Conservation (phyloP, 306 rosid species). For the Lathyrus tuberosus region DNA sequence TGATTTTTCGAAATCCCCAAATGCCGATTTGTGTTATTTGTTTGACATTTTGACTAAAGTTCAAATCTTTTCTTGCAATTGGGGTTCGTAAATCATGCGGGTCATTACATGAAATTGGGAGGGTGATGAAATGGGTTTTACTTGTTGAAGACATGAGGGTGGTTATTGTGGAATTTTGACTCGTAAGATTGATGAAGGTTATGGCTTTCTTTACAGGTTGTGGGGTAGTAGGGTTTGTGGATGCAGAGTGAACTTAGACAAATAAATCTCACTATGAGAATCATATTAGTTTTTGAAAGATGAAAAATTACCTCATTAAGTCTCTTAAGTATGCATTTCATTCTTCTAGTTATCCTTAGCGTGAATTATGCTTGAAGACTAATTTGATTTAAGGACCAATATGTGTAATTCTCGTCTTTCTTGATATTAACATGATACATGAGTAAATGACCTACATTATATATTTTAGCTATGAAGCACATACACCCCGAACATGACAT, state of each 20-base stretch:
- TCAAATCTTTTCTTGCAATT: not conserved
- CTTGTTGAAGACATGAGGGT: not conserved
- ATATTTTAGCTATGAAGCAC: not conserved
- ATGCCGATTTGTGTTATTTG: constrained; percentile 17
- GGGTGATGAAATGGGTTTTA: not conserved
- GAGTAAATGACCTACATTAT: not conserved
- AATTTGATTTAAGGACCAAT: constrained; percentile 1
- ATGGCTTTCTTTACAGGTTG: not conserved
- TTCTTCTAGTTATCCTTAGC: not conserved
- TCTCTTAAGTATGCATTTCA: not conserved
- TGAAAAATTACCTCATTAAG: not conserved
- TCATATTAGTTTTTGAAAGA: not conserved
- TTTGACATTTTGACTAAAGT: not conserved
- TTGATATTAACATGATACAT: not conserved
- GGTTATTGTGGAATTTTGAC: not conserved
- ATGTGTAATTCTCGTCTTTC: not conserved
- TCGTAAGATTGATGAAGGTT: not conserved
- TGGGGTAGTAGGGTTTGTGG: not conserved
- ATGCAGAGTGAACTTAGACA: not conserved
- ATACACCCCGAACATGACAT: too few species aligned
- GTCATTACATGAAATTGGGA: not conserved
- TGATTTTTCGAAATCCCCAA: not conserved
- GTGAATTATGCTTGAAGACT: not conserved
- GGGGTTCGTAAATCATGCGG: constrained; percentile 25
- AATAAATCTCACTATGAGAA: not conserved